A percentile compares a stretch with the other conserved stretches of the same genome.
These are phyloP conservation scores for Hypomyces perniciosus DNA, from an alignment of 2,329 filamentous ascomycete species.

Conservation along the genomic window DNA sequence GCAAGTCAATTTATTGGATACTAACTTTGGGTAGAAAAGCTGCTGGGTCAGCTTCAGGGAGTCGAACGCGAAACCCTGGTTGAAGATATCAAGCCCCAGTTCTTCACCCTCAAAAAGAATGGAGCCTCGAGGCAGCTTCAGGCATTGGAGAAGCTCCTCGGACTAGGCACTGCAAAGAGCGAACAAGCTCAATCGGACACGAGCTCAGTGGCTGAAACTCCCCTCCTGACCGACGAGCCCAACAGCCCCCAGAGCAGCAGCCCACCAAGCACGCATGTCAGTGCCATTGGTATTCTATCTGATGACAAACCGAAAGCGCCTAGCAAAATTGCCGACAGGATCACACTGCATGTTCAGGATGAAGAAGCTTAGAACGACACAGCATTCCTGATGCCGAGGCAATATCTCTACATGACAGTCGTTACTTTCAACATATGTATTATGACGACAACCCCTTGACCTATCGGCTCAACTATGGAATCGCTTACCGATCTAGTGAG, in stretches of 20 bases:
- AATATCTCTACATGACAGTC: not conserved
- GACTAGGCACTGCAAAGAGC: conserved; percentile 20
- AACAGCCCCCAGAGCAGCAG: conserved; percentile 64
- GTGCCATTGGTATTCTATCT: conserved; percentile 39
- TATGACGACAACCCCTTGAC: conserved; percentile 6
- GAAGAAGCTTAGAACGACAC: conserved; percentile 24
- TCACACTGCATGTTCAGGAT: conserved; percentile 22
- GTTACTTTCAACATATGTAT: conserved; percentile 6
- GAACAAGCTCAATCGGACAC: conserved; percentile 39
- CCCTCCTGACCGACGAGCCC: conserved; percentile 60
- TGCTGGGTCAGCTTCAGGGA: conserved; percentile 59
- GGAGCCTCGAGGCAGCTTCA: conserved; percentile 56
- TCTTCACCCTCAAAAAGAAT: conserved; percentile 56
- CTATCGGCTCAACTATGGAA: conserved; percentile 1
- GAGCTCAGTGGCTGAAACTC: conserved; percentile 55
- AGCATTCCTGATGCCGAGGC: not conserved
- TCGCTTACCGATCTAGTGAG: not conserved
- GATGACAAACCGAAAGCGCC: conserved; percentile 23
- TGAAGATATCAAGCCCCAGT: conserved; percentile 57
- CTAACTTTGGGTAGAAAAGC: conserved; percentile 57
- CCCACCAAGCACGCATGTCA: conserved; percentile 57
- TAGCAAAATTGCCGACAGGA: conserved; percentile 10
- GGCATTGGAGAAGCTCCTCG: conserved; percentile 31
- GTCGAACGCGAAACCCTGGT: conserved; percentile 54
- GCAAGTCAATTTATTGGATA: not conserved